Conservation (phyloP, 1,284 basidiomycete genomes). For the Testicularia cyperi region DNA sequence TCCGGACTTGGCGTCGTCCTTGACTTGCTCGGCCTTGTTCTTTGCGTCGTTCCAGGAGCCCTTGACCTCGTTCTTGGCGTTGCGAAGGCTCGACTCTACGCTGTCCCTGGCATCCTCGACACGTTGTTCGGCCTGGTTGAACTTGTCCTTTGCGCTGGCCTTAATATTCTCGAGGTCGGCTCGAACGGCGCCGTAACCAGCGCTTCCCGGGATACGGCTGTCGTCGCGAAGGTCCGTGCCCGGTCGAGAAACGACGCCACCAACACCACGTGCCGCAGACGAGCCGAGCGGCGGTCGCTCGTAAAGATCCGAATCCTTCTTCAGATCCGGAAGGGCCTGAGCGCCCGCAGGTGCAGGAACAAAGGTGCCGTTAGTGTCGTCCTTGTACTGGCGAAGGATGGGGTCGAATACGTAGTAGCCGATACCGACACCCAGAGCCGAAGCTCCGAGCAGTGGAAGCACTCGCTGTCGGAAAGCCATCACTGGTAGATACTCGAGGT, state of each 20-base stretch:
- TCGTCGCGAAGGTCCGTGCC: slow-evolving; percentile 32
- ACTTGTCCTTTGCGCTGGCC: slow-evolving; percentile 20
- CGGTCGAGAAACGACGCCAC: slow-evolving; percentile 21
- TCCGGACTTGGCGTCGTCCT: slow-evolving; percentile 15
- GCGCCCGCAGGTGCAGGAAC: slow-evolving; percentile 18
- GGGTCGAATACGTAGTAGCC: slow-evolving; percentile 45
- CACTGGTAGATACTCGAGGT: neutral
- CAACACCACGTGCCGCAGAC: slow-evolving; percentile 27
- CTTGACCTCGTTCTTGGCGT: slow-evolving; percentile 21
- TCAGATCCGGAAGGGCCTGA: slow-evolving; percentile 29
- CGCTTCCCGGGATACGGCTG: slow-evolving; percentile 18
- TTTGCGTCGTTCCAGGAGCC: slow-evolving; percentile 14
- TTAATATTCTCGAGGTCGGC: slow-evolving; percentile 22
- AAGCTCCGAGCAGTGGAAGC: slow-evolving; percentile 28
- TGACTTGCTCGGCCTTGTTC: slow-evolving; percentile 16
- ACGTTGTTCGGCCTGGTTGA: slow-evolving; percentile 12
- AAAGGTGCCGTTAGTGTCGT: slow-evolving; percentile 39
- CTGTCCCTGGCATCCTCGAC: neutral
- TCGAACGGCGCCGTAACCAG: slow-evolving; percentile 33
- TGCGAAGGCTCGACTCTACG: slow-evolving; percentile 3
- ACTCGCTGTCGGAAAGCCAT: slow-evolving; percentile 40
- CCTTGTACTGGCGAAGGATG: slow-evolving; percentile 31
- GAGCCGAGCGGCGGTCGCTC: slow-evolving; percentile 35
- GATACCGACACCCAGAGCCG: slow-evolving; percentile 36
- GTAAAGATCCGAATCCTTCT: slow-evolving; percentile 29